These are phyloP conservation scores for Linum lewisii DNA, from an alignment of 345 rosid genomes.

Conservation along the genomic window DNA sequence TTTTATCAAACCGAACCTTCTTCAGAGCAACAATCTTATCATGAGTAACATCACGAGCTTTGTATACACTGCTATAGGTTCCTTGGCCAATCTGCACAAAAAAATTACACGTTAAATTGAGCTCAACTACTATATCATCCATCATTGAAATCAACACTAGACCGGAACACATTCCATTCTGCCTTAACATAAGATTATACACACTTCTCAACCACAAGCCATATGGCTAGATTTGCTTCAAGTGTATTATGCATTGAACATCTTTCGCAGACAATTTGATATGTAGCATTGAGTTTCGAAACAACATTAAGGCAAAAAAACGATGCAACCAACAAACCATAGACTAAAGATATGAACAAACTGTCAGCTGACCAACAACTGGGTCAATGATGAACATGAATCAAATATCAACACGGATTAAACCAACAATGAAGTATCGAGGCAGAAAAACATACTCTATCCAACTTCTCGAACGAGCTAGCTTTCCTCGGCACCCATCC, in stretches of 20 bases:
- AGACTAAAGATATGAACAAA: too few relatives aligned
- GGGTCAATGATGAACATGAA: background rate
- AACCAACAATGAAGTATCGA: background rate
- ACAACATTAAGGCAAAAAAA: background rate
- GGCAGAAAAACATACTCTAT: slow-evolving; percentile 44
- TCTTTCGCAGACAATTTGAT: background rate
- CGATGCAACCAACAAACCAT: too few relatives aligned
- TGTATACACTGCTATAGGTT: slow-evolving; percentile 87
- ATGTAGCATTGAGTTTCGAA: background rate
- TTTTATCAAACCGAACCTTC: slow-evolving; percentile 71
- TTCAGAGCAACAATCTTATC: slow-evolving; percentile 79
- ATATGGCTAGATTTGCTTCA: background rate
- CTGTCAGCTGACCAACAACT: background rate
- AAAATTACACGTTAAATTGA: background rate
- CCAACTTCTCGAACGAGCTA: slow-evolving; percentile 61
- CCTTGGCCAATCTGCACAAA: slow-evolving; percentile 94
- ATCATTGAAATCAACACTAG: too few relatives aligned
- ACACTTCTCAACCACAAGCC: too few relatives aligned
- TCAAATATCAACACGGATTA: background rate
- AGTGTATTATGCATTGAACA: background rate
- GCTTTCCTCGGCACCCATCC: slow-evolving; percentile 80
- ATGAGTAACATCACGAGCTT: slow-evolving; percentile 59
- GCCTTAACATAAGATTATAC: too few relatives aligned
- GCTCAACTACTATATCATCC: background rate
- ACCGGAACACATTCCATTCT: too few relatives aligned